These are phyloP conservation scores for Monilinia vaccinii-corymbosi DNA, from an alignment of 2,329 filamentous ascomycete genomes.

Conservation along the genomic window DNA sequence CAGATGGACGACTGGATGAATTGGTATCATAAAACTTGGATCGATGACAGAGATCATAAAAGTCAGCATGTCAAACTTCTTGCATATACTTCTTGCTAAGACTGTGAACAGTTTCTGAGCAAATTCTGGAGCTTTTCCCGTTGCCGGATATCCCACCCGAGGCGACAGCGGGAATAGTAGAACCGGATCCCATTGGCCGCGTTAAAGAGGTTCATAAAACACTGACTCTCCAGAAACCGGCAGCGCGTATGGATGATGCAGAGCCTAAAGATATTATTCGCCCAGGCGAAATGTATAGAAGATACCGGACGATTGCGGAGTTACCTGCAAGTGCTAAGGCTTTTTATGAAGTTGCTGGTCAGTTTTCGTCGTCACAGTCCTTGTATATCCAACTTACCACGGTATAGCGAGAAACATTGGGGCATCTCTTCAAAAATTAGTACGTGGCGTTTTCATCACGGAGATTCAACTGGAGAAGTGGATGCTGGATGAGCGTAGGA, in stretches of 20 bases:
- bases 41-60: slow-evolving; percentile 36
- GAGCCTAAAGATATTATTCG: slow-evolving; percentile 19
- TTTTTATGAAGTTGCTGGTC: slow-evolving; percentile 37
- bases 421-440: slow-evolving; percentile 20
- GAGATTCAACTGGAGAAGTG: slow-evolving; percentile 26
- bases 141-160: slow-evolving; percentile 19
- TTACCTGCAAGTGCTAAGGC: slow-evolving; percentile 34
- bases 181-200: slow-evolving; percentile 15
- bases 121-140: slow-evolving; percentile 31
- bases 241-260: slow-evolving; percentile 17
- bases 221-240: slow-evolving; percentile 23
- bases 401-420: slow-evolving; percentile 23
- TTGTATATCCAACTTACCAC: slow-evolving; percentile 2
- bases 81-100: neutral
- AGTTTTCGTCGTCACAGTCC: slow-evolving; percentile 3
- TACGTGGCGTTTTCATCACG: slow-evolving; percentile 23
- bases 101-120: slow-evolving; percentile 23
- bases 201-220: slow-evolving; percentile 22
- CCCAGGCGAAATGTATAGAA: slow-evolving; percentile 30
- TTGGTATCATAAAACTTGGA: slow-evolving; percentile 65
- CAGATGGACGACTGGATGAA: slow-evolving; percentile 69
- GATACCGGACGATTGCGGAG: slow-evolving; percentile 34
- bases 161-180: slow-evolving; percentile 21
- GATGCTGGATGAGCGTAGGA: slow-evolving; percentile 21
- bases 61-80: slow-evolving; percentile 24